phyloP scores from a whole-genome alignment of 2,329 filamentous ascomycete genomes.

The Diaporthe vexans region DNA sequence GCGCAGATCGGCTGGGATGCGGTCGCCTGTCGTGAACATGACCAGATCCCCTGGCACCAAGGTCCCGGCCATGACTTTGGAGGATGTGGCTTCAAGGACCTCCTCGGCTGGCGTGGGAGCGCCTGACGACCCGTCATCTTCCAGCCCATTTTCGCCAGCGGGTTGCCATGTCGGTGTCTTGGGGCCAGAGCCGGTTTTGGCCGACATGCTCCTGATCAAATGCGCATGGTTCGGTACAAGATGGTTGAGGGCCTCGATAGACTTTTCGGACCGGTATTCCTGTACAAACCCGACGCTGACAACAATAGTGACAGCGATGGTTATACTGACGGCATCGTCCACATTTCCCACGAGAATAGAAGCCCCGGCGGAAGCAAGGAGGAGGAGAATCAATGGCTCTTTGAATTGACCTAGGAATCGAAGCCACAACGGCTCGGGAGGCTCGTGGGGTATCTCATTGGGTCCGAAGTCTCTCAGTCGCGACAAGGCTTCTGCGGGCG shows the following conservation, averaged over 20 bases:
- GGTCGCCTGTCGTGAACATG: constrained; percentile 93
- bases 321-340: constrained; percentile 96
- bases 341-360: constrained; percentile 93
- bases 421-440: constrained; percentile 93
- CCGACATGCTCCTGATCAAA: constrained; percentile 77
- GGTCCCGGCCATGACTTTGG: constrained; percentile 87
- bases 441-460: constrained; percentile 95
- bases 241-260: constrained; percentile 92
- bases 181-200: constrained; percentile 50
- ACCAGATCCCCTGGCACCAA: constrained; percentile 94
- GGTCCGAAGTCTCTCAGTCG: constrained; percentile 86
- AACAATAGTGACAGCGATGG: constrained; percentile 95
- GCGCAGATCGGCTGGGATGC: constrained; percentile 94
- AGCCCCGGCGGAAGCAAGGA: constrained; percentile 88
- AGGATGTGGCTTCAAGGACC: constrained; percentile 79
- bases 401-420: constrained; percentile 97
- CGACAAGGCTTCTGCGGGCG: constrained; percentile 83
- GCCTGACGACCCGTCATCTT: constrained; percentile 63
- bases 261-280: constrained; percentile 98
- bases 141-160: constrained; percentile 43
- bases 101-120: constrained; percentile 73
- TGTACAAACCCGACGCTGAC: constrained; percentile 97
- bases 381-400: constrained; percentile 92
- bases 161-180: constrained; percentile 65
- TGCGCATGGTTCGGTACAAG: constrained; percentile 96